Conservation (phyloP, 768 basidiomycete species). For the Tephrocybe sp. region DNA sequence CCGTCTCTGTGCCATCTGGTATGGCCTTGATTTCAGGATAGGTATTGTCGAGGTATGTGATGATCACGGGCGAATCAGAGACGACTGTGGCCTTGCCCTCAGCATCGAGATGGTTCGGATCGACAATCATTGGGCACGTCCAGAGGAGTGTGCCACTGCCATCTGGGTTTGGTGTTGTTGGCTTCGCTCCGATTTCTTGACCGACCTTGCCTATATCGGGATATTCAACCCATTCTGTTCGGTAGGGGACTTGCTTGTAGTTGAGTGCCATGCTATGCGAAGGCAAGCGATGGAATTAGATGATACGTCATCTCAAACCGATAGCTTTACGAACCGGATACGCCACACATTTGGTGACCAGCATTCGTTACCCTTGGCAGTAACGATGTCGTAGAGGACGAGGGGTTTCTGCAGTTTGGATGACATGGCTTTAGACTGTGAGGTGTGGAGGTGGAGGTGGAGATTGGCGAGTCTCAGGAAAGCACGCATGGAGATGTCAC, state of each 20-base stretch:
- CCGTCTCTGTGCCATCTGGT: conserved; percentile 11
- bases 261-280: conserved; percentile 14
- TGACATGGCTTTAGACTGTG: conserved; percentile 1
- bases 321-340: conserved; percentile 5
- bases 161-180: conserved; percentile 19
- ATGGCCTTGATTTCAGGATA: conserved; percentile 18
- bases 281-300: neutral
- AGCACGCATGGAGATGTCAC: neutral
- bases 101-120: conserved; percentile 11
- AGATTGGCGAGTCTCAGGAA: neutral
- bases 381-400: conserved; percentile 14
- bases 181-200: conserved; percentile 27
- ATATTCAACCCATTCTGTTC: conserved; percentile 38
- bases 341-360: conserved; percentile 18
- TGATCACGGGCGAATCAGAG: conserved; percentile 15
- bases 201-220: conserved; percentile 35
- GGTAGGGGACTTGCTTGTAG: conserved; percentile 27
- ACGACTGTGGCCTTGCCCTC: conserved; percentile 12
- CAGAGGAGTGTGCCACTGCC: conserved; percentile 12
- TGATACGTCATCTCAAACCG: neutral
- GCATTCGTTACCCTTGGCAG: conserved; percentile 1
- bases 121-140: conserved; percentile 14
- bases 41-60: conserved; percentile 13
- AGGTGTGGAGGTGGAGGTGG: neutral
- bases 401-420: neutral